phyloP scores from a whole-genome alignment of 163 green algal species.

The Volvox carteri region DNA sequence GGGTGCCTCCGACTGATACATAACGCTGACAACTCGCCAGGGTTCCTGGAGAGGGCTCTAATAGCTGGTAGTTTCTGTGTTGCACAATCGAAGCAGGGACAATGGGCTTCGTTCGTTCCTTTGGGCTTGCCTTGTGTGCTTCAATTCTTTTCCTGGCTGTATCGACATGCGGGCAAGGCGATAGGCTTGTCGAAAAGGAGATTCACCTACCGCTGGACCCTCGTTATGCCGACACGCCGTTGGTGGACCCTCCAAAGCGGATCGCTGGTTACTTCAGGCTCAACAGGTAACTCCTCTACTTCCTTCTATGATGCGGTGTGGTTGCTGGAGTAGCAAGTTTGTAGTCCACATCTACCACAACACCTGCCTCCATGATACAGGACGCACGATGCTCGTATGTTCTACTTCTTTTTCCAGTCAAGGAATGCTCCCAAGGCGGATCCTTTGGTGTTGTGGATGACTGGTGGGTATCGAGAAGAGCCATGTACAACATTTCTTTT shows the following conservation, averaged over 20 bases:
- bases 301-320: too few relatives aligned
- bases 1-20: not conserved
- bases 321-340: too few relatives aligned
- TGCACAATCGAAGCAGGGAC: not conserved
- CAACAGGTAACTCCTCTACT: not conserved
- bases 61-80: too few relatives aligned
- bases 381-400: slow-evolving; percentile 90
- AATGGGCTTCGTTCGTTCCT: not conserved
- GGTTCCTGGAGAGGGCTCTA: not conserved
- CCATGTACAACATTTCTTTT: too few relatives aligned
- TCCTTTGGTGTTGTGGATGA: slow-evolving; percentile 96
- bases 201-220: not conserved
- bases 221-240: slow-evolving; percentile 21
- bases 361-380: too few relatives aligned
- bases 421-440: slow-evolving; percentile 45
- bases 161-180: not conserved
- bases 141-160: not conserved
- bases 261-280: slow-evolving; percentile 76
- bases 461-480: slow-evolving; percentile 67
- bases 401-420: slow-evolving; percentile 93
- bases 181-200: slow-evolving; percentile 41
- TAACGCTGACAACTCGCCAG: not conserved
- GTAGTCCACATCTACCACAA: not conserved
- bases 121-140: not conserved
- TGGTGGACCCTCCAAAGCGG: slow-evolving; percentile 70